Conservation (phyloP, 2,329 filamentous ascomycete genomes). For the Fusarium annulatum region DNA sequence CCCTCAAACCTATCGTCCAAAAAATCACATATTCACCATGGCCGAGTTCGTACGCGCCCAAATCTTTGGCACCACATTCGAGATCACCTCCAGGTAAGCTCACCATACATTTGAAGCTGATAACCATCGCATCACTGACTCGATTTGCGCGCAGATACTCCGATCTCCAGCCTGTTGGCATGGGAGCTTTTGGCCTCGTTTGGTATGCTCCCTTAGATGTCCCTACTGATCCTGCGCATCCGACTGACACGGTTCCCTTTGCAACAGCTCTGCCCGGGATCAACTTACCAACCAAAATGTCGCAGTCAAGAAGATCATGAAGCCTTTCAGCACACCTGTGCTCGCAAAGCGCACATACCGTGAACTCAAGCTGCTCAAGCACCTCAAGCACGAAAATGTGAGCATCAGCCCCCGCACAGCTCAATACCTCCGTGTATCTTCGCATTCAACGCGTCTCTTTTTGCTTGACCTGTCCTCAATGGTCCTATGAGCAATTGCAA, state of each 20-base stretch:
- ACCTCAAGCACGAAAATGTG: constrained; percentile 96
- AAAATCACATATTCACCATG: constrained; percentile 69
- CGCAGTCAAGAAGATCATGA: constrained; percentile 99
- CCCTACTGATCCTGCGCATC: neutral
- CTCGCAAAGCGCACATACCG: constrained; percentile 97
- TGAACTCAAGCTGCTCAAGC: constrained; percentile 96
- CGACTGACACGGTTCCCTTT: constrained; percentile 12
- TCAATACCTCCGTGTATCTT: neutral
- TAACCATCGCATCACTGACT: constrained; percentile 24
- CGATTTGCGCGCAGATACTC: constrained; percentile 75
- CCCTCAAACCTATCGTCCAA: constrained; percentile 13
- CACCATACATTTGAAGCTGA: neutral
- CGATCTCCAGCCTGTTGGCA: constrained; percentile 97
- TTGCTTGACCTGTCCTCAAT: constrained; percentile 35
- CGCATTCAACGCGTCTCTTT: neutral
- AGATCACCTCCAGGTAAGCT: constrained; percentile 94
- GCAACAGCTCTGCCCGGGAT: constrained; percentile 87
- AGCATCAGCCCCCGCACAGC: constrained; percentile 31
- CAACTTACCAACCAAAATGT: constrained; percentile 97
- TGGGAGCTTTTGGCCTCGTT: constrained; percentile 98
- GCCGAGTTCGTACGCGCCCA: constrained; percentile 99
- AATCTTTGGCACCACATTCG: constrained; percentile 99
- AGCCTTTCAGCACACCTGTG: constrained; percentile 99
- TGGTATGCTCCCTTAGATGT: constrained; percentile 71
- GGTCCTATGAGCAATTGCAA: constrained; percentile 7